Evolutionary conservation across 345 rosid genomes (phyloP).

Genomic region (Anacardium occidentale): DNA sequence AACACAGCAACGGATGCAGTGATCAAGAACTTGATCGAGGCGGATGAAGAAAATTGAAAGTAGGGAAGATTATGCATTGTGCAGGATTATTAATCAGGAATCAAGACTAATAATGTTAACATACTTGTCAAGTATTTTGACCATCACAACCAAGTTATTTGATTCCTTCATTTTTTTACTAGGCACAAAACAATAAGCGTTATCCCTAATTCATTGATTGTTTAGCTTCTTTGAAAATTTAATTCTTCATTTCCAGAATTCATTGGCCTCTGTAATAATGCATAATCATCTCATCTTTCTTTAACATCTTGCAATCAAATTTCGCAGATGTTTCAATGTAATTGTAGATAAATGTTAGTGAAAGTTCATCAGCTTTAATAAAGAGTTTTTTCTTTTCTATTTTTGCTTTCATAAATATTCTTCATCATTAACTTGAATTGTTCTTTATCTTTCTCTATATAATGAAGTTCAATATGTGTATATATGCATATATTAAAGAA

Average conservation of each 20-base stretch:
- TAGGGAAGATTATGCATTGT: conserved; percentile 18
- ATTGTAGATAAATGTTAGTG: background rate
- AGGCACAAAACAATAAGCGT: background rate
- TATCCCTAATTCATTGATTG: background rate
- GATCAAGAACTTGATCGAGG: conserved; percentile 53
- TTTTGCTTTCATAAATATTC: background rate
- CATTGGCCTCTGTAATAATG: background rate
- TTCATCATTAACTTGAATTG: background rate
- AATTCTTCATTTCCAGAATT: background rate
- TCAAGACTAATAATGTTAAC: background rate
- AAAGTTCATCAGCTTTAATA: background rate
- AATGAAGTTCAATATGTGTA: background rate
- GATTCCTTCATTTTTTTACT: conserved; percentile 1
- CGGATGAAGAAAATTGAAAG: conserved; percentile 35
- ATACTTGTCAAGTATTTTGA: background rate
- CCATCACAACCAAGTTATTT: background rate
- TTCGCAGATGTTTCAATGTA: background rate
- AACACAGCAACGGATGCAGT: conserved; percentile 65
- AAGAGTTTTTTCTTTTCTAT: background rate
- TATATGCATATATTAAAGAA: background rate
- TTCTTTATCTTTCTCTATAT: too few species aligned
- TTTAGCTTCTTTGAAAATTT: background rate
- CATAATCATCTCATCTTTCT: too few species aligned
- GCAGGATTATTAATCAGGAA: conserved; percentile 20
- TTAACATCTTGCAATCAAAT: conserved; percentile 3